Evolutionary conservation across 306 rosid species (phyloP).

Genomic region (Vicia villosa): DNA sequence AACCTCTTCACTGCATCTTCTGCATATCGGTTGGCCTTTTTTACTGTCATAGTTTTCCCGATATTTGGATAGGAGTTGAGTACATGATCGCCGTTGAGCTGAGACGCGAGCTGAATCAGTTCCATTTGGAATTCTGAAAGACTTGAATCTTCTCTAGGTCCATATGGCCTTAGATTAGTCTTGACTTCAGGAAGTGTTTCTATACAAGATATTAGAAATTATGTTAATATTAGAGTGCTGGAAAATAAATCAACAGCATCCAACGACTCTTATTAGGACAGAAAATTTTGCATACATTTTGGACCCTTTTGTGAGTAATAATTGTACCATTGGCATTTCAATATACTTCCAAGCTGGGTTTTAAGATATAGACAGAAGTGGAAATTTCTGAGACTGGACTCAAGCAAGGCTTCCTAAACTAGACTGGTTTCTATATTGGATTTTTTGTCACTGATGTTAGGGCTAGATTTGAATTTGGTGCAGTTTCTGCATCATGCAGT

Average conservation of each 20-base stretch:
- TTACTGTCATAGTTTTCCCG: constrained; percentile 73
- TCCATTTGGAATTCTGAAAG: constrained; percentile 93
- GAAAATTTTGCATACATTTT: not conserved
- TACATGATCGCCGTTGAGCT: constrained; percentile 85
- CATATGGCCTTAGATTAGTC: constrained; percentile 63
- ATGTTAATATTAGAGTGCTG: constrained; percentile 19
- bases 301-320: constrained; percentile 23
- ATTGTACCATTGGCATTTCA: constrained; percentile 21
- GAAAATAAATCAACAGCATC: constrained; percentile 6
- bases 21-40: constrained; percentile 81
- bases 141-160: constrained; percentile 66
- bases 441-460: constrained; percentile 10
- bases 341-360: constrained; percentile 28
- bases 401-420: constrained; percentile 22
- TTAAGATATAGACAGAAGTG: constrained; percentile 31
- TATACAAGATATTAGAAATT: constrained; percentile 34
- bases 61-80: constrained; percentile 77
- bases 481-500: not conserved
- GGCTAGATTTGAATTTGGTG: not conserved
- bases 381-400: constrained; percentile 40
- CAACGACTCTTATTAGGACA: not conserved
- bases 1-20: constrained; percentile 95
- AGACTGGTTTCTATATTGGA: not conserved
- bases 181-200: constrained; percentile 80
- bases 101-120: constrained; percentile 92